Evolutionary conservation across 2,329 filamentous ascomycete genomes (phyloP).

Genomic region (Venturia carpophila): DNA sequence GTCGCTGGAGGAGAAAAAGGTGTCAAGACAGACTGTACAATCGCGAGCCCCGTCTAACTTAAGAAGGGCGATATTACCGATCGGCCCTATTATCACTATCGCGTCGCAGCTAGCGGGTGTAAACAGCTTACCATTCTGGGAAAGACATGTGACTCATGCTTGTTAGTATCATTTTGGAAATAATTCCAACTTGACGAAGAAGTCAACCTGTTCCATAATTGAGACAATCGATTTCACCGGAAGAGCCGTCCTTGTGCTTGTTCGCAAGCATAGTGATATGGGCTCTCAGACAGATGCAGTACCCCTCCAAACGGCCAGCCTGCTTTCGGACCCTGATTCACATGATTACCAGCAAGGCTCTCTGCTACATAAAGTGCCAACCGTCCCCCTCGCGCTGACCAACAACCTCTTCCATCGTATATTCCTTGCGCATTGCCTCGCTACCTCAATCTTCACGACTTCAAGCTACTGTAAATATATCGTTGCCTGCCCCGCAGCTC

Average conservation of each 20-base stretch:
- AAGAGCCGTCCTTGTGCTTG: background rate
- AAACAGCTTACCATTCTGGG: background rate
- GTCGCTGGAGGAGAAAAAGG: background rate
- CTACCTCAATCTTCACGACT: background rate
- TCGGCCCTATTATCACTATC: background rate
- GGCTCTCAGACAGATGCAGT: background rate
- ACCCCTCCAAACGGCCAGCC: background rate
- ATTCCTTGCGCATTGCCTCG: background rate
- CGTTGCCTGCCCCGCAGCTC: background rate
- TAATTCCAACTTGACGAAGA: background rate
- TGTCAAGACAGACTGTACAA: too few relatives aligned
- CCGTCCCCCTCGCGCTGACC: background rate
- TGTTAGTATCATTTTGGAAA: background rate
- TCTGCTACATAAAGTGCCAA: background rate
- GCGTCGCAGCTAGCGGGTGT: background rate
- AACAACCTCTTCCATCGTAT: background rate
- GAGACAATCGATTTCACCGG: background rate
- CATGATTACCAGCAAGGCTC: slow-evolving; percentile 1
- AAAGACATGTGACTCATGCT: background rate
- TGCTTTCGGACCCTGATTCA: background rate
- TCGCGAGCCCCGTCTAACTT: too few relatives aligned
- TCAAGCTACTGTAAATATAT: background rate
- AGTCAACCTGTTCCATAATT: background rate
- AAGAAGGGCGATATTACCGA: background rate
- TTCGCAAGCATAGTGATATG: background rate